Evolutionary conservation across 1,284 basidiomycete genomes (phyloP).

Genomic region (Cutaneotrichosporon spelunceum): DNA sequence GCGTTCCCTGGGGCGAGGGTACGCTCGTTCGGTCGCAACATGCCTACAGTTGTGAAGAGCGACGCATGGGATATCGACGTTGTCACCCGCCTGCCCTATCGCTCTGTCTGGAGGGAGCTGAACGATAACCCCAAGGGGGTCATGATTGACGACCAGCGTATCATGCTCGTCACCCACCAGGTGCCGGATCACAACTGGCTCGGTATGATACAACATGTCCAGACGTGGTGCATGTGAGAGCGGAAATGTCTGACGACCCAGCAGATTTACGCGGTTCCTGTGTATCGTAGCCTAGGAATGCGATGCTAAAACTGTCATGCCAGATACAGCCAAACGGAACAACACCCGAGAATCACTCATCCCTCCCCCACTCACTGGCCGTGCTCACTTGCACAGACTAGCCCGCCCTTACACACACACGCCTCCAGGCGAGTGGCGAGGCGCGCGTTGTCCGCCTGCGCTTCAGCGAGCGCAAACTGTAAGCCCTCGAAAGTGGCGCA

Average conservation of each 20-base stretch:
- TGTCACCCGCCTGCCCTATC: constrained; percentile 31
- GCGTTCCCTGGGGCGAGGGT: constrained; percentile 9
- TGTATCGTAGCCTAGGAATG: neutral
- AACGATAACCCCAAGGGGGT: constrained; percentile 34
- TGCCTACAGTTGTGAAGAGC: constrained; percentile 25
- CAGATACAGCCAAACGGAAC: neutral
- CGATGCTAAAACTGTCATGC: neutral
- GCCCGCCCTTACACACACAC: neutral
- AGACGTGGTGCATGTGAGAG: constrained; percentile 7
- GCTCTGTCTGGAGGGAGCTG: constrained; percentile 26
- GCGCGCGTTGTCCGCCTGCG: constrained; percentile 4
- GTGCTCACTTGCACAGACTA: neutral
- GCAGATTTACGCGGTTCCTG: neutral
- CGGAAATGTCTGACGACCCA: neutral
- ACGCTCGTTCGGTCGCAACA: constrained; percentile 4
- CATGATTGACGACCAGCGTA: constrained; percentile 47
- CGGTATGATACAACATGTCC: neutral
- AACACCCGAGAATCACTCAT: neutral
- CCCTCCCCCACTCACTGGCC: neutral
- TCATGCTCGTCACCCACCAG: neutral
- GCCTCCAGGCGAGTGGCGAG: constrained; percentile 2
- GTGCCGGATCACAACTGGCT: neutral
- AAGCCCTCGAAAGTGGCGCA: constrained; percentile 3
- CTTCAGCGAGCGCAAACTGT: neutral
- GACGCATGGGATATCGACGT: constrained; percentile 36